Evolutionary conservation across 148 eudicot genomes (phyloP).

Genomic region (Vaccinium vitisidaea): DNA sequence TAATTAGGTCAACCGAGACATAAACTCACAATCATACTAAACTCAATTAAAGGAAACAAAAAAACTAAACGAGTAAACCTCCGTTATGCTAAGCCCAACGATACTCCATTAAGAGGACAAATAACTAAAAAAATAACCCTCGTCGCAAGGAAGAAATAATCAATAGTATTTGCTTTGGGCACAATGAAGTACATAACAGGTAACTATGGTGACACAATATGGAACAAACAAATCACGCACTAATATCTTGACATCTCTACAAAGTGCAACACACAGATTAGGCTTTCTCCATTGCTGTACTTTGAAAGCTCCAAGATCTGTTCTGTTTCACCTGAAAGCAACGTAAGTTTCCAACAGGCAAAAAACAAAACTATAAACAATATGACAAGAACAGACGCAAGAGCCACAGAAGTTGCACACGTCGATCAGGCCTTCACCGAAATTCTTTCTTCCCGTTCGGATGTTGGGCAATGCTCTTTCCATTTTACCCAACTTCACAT

Average conservation of each 20-base stretch:
- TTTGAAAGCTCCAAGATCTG: background rate
- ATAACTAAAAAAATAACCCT: too few relatives aligned
- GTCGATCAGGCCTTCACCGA: background rate
- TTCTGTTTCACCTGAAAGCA: background rate
- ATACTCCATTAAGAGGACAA: too few relatives aligned
- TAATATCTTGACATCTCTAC: background rate
- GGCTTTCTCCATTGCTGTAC: background rate
- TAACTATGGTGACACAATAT: background rate
- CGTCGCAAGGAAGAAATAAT: too few relatives aligned
- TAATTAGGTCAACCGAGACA: too few relatives aligned
- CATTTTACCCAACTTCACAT: background rate
- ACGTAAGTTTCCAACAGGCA: background rate
- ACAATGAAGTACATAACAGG: background rate
- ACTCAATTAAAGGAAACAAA: too few relatives aligned
- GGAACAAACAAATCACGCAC: background rate
- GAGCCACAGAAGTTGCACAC: background rate
- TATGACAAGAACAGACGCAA: background rate
- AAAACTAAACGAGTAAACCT: too few relatives aligned
- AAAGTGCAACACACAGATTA: background rate
- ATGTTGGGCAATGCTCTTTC: background rate
- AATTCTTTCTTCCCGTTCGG: background rate
- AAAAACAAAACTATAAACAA: background rate
- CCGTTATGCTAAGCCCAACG: too few relatives aligned
- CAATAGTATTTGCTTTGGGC: too few relatives aligned
- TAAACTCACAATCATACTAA: too few relatives aligned